Conservation (phyloP, 768 basidiomycete species). For the Macrolepiota albuminosa region DNA sequence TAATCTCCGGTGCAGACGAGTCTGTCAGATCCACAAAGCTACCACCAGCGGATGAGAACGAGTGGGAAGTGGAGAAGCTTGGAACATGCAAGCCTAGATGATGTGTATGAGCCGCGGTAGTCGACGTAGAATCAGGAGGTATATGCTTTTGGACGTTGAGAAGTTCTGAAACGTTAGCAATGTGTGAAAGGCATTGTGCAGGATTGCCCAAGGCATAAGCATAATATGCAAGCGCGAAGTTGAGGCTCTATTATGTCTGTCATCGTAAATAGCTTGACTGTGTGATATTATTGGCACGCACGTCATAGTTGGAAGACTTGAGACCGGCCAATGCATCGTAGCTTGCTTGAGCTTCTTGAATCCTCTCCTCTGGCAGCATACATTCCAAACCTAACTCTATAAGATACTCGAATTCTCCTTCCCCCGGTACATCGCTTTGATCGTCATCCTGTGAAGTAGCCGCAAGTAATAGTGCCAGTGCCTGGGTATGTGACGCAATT, state of each 20-base stretch:
- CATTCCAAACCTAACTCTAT: constrained; percentile 55
- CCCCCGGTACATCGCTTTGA: constrained; percentile 38
- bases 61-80: constrained; percentile 28
- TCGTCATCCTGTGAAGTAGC: constrained; percentile 50
- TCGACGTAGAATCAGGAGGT: constrained; percentile 31
- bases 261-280: neutral
- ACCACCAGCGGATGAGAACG: constrained; percentile 45
- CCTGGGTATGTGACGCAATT: constrained; percentile 64
- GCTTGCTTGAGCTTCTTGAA: constrained; percentile 51
- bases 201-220: constrained; percentile 72
- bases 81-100: constrained; percentile 29
- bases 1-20: constrained; percentile 46
- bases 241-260: constrained; percentile 47
- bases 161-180: constrained; percentile 51
- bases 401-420: constrained; percentile 28
- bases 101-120: constrained; percentile 15
- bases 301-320: constrained; percentile 49
- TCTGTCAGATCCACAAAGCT: constrained; percentile 42
- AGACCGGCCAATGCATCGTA: constrained; percentile 52
- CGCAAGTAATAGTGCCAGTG: constrained; percentile 52
- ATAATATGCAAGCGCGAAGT: constrained; percentile 71
- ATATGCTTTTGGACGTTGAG: constrained; percentile 50
- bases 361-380: constrained; percentile 45
- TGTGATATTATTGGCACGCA: constrained; percentile 29
- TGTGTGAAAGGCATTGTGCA: constrained; percentile 54